These are phyloP conservation scores for Alternaria tenuissima DNA, from an alignment of 2,329 filamentous ascomycete genomes.

Conservation along the genomic window DNA sequence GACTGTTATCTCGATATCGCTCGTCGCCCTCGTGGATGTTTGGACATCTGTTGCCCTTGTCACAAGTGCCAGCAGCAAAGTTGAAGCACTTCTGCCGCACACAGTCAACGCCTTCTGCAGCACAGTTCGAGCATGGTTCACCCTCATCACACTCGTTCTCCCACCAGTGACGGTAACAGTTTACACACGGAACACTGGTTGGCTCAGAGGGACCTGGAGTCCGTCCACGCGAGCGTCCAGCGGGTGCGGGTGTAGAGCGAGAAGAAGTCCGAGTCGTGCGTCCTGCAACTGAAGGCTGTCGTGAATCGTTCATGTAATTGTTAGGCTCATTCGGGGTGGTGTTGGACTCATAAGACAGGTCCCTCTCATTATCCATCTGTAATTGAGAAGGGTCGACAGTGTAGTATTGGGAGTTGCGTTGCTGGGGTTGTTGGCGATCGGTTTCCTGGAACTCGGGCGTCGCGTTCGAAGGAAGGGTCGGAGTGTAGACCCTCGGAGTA, in stretches of 20 bases:
- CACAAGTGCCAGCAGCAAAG: neutral
- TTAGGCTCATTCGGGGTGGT: neutral
- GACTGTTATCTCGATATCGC: neutral
- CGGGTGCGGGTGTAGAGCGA: neutral
- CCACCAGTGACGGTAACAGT: slow-evolving; percentile 5
- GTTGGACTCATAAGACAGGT: neutral
- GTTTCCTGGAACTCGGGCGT: neutral
- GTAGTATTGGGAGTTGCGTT: neutral
- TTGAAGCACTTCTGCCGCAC: slow-evolving; percentile 4
- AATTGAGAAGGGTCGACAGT: neutral
- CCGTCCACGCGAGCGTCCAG: neutral
- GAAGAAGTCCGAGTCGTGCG: neutral
- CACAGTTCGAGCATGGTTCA: slow-evolving; percentile 2
- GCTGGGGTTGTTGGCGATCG: neutral
- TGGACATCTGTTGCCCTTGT: neutral
- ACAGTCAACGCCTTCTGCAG: neutral
- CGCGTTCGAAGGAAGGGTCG: neutral
- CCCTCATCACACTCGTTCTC: neutral
- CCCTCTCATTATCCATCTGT: neutral
- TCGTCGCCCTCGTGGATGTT: neutral
- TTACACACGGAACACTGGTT: neutral
- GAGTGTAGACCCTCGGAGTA: neutral
- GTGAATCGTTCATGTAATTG: neutral
- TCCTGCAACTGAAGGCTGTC: neutral
- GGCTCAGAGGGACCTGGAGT: neutral